A percentile compares a stretch with the other conserved stretches of the same genome.
Conservation (phyloP, 139 green algal species). For the Astrephomene gubernaculifera region DNA sequence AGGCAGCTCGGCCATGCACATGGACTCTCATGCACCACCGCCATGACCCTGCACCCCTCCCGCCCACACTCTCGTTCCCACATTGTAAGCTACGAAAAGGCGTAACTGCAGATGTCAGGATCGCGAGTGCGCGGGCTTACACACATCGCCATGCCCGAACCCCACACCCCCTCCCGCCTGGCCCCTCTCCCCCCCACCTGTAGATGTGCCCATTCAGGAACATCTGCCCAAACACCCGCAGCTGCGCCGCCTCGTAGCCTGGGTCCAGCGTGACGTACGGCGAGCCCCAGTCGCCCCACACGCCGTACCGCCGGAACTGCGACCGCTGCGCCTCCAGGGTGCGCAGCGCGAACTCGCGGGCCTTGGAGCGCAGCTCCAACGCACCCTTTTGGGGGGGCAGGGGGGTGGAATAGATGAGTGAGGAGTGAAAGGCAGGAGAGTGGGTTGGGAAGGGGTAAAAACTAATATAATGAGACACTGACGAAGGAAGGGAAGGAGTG, state of each 20-base stretch:
- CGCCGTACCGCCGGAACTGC: slow-evolving; percentile 96
- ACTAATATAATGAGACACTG: too few species aligned
- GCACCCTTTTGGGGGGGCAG: slow-evolving; percentile 52
- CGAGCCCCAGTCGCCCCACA: slow-evolving; percentile 95
- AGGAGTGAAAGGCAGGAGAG: neutral
- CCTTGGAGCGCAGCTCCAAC: slow-evolving; percentile 89
- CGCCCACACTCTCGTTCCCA: too few species aligned
- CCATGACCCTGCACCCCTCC: too few species aligned
- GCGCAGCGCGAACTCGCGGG: slow-evolving; percentile 88
- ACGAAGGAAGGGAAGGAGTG: too few species aligned
- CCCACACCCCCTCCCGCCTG: too few species aligned
- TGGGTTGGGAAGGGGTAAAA: too few species aligned
- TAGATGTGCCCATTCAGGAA: slow-evolving; percentile 98
- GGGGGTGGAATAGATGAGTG: neutral
- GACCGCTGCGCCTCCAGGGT: slow-evolving; percentile 89
- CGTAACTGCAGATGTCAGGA: too few species aligned
- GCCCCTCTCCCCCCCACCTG: slow-evolving; percentile 51
- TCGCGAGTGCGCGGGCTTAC: too few species aligned
- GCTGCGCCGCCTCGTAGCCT: slow-evolving; percentile 92
- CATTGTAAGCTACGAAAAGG: too few species aligned
- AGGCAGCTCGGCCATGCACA: too few species aligned
- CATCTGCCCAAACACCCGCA: slow-evolving; percentile 96
- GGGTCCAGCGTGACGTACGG: slow-evolving; percentile 97
- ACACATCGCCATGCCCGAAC: too few species aligned
- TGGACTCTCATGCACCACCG: too few species aligned